A percentile compares a stretch with the other conserved stretches of the same genome.
These are phyloP conservation scores for Hyphodiscus sp. DNA, from an alignment of 2,329 filamentous ascomycete genomes.

Conservation along the genomic window DNA sequence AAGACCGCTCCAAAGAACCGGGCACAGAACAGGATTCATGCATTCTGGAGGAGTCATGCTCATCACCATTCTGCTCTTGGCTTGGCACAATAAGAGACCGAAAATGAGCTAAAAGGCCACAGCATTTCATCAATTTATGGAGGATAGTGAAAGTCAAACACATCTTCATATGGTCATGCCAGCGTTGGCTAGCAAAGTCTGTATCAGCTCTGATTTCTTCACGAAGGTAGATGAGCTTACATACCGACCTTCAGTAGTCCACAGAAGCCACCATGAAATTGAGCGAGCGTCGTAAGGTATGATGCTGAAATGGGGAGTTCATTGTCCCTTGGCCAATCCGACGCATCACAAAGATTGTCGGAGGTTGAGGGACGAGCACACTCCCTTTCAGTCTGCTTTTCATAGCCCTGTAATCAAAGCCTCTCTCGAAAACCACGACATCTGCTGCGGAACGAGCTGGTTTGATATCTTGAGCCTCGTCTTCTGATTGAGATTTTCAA, in stretches of 20 bases:
- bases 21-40: too few species aligned
- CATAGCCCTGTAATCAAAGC: not conserved
- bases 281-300: constrained; percentile 12
- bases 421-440: not conserved
- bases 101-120: too few species aligned
- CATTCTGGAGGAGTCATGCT: too few species aligned
- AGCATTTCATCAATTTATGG: too few species aligned
- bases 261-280: constrained; percentile 9
- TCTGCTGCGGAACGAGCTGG: not conserved
- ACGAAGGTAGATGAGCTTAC: not conserved
- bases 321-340: constrained; percentile 28
- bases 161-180: not conserved
- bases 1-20: too few species aligned
- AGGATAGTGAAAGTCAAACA: too few species aligned
- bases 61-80: too few species aligned
- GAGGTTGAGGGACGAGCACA: constrained; percentile 34
- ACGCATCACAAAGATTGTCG: constrained; percentile 41
- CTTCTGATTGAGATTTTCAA: not conserved
- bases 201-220: not conserved
- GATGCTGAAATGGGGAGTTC: constrained; percentile 9
- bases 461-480: not conserved
- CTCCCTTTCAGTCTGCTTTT: constrained; percentile 1
- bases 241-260: constrained; percentile 11
- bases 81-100: too few species aligned
- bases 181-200: not conserved